phyloP scores from a whole-genome alignment of 441 rosid genomes.

The Rhodomyrtus psidioides region DNA sequence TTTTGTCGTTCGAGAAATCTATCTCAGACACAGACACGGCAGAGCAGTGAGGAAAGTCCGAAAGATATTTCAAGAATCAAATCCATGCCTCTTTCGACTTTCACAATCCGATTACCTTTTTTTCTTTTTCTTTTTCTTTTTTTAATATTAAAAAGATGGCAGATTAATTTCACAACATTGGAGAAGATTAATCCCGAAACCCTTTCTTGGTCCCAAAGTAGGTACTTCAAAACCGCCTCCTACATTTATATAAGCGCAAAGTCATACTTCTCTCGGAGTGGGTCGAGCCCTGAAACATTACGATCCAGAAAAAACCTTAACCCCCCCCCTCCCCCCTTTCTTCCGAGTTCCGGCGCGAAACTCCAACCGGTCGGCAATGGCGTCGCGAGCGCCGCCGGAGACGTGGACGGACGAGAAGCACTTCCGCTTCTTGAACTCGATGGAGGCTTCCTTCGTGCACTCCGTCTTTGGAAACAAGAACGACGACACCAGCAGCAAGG shows the following conservation, averaged over 20 bases:
- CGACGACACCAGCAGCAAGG: background rate
- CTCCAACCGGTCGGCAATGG: slow-evolving; percentile 8
- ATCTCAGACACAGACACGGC: background rate
- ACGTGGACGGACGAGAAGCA: slow-evolving; percentile 45
- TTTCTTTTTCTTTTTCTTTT: too few species aligned
- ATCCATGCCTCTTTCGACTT: background rate
- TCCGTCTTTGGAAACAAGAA: slow-evolving; percentile 23
- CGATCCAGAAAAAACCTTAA: background rate
- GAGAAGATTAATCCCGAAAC: background rate
- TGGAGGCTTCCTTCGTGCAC: slow-evolving; percentile 29
- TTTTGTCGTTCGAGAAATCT: background rate
- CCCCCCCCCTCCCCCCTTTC: background rate
- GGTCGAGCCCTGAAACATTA: too few species aligned
- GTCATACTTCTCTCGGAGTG: background rate
- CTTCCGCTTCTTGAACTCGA: background rate
- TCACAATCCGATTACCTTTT: background rate
- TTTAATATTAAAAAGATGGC: background rate
- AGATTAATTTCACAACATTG: background rate
- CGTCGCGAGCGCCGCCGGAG: background rate
- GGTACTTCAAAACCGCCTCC: background rate
- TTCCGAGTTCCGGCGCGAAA: background rate
- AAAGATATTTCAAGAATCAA: background rate
- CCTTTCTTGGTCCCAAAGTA: background rate
- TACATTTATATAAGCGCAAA: background rate
- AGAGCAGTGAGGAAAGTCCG: background rate